Evolutionary conservation across 164 flowering plant species (phyloP).

Genomic region (Liriodendron chinense): DNA sequence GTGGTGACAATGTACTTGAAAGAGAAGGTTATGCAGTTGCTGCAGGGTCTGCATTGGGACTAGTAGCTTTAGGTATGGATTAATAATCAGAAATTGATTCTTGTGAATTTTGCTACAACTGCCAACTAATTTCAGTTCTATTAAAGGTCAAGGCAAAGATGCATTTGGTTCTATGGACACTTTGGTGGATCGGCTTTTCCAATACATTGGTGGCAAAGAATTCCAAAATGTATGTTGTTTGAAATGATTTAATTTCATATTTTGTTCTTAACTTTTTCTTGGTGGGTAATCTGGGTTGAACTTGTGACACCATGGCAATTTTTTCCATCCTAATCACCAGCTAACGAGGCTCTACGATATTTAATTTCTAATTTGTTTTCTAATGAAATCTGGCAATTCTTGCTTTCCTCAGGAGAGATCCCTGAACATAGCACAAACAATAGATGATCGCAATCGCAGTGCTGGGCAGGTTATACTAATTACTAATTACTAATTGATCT

Average conservation of each 20-base stretch:
- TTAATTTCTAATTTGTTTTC: neutral
- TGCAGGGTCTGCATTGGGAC: constrained; percentile 89
- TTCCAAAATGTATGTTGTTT: constrained; percentile 40
- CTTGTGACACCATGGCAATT: neutral
- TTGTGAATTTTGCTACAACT: neutral
- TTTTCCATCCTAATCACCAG: neutral
- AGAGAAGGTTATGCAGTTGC: constrained; percentile 98
- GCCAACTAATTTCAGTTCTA: constrained; percentile 18
- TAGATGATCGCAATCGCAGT: constrained; percentile 53
- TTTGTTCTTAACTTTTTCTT: neutral
- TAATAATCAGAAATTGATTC: neutral
- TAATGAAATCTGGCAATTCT: neutral
- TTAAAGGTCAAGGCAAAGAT: constrained; percentile 84
- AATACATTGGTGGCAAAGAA: constrained; percentile 76
- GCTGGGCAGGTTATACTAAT: constrained; percentile 53
- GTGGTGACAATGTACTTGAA: constrained; percentile 97
- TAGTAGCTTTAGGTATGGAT: constrained; percentile 79
- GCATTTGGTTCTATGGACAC: constrained; percentile 64
- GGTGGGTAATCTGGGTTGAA: neutral
- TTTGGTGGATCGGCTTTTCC: constrained; percentile 70
- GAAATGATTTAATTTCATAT: neutral
- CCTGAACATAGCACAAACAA: constrained; percentile 20
- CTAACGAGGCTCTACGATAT: neutral
- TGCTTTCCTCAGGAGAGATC: constrained; percentile 49
- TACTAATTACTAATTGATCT: neutral